These are phyloP conservation scores for Metarhizium brunneum DNA, from an alignment of 2,329 filamentous ascomycete genomes.

Conservation along the genomic window DNA sequence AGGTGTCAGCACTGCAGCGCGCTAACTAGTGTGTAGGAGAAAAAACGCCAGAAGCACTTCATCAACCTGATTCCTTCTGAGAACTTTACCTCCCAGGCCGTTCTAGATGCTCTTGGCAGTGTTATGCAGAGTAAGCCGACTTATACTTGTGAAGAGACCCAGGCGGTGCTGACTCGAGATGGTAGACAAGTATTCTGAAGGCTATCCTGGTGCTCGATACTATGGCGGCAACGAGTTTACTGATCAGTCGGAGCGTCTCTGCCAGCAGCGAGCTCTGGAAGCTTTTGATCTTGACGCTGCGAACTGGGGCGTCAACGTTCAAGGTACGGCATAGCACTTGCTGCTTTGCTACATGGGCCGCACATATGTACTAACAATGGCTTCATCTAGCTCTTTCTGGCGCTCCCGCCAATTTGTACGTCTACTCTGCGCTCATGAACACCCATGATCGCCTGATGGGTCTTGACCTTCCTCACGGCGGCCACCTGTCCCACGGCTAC, in stretches of 20 bases:
- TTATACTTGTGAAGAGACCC: background rate
- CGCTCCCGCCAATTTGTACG: slow-evolving; percentile 71
- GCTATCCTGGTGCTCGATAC: slow-evolving; percentile 91
- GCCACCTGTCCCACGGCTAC: slow-evolving; percentile 93
- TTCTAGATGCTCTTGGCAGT: slow-evolving; percentile 83
- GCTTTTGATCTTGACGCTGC: slow-evolving; percentile 75
- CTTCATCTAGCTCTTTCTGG: slow-evolving; percentile 59
- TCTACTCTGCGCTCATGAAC: slow-evolving; percentile 88
- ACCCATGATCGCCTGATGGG: slow-evolving; percentile 96
- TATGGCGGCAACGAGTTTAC: slow-evolving; percentile 97
- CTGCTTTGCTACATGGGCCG: background rate
- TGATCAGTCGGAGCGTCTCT: slow-evolving; percentile 79
- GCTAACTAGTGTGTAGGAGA: slow-evolving; percentile 55
- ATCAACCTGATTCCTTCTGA: slow-evolving; percentile 96
- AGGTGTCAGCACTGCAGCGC: background rate
- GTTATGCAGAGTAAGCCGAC: slow-evolving; percentile 75
- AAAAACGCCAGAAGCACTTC: slow-evolving; percentile 92
- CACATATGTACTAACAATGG: background rate
- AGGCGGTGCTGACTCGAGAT: background rate
- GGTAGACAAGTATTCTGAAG: slow-evolving; percentile 93
- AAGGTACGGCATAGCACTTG: slow-evolving; percentile 50
- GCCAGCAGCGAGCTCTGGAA: slow-evolving; percentile 82
- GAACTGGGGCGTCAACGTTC: slow-evolving; percentile 96
- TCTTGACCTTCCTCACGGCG: slow-evolving; percentile 90
- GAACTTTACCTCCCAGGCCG: slow-evolving; percentile 90